Base-by-base conservation (phyloP, 2,329 filamentous ascomycete genomes). In the Akanthomyces lecanii region DNA sequence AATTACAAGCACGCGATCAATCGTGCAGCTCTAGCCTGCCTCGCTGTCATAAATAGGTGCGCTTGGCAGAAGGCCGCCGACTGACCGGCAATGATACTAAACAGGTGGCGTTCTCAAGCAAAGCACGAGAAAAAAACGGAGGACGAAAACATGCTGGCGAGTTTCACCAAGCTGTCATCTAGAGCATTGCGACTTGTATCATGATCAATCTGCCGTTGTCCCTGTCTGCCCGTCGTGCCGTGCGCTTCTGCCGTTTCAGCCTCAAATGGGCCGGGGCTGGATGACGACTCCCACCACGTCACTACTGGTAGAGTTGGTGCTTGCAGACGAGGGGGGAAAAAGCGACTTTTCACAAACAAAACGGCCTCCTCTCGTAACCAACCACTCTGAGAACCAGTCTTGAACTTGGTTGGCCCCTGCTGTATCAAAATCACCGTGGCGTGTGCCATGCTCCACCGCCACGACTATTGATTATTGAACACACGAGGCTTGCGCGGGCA, bases 1-100 rank as follows among this genome's bases (percentile, higher is more conserved):
- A 36, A 16, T 18, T 28, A 14, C 18, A 38, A 48, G 44, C 55
- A 58, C 55, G 55, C 55, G 44, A 58, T 58, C 44, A 48, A 58
- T 58, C 55, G 40, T 50, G 55, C 55, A 58, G 55, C 44, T 50
- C 30, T 36, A 58, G 42, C 12, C 28, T 56, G 25, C 25, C 4
- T 21, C 8, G 14, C 30, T 8, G 36, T 8, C 25, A 23, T 21
- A 18, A 8, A 45, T 14, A 47, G 36, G 16, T 47, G 25, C 55
- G 42, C 55, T 57, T 50, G 44, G 30, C 44, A 58, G n/a, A 23
- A 30, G 28, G 33, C 51, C 51, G 51, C 48, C 48, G 6, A 12
- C 45, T 48, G 21, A 10, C 12, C 21, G 16, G n/a, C 33, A 11
- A 2, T 36, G 33, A 36, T 36, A 7, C 33, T 48, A 10, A 21